Base-by-base conservation (phyloP, 2,329 filamentous ascomycete genomes). In the Bimuria novae-zelandiae region DNA sequence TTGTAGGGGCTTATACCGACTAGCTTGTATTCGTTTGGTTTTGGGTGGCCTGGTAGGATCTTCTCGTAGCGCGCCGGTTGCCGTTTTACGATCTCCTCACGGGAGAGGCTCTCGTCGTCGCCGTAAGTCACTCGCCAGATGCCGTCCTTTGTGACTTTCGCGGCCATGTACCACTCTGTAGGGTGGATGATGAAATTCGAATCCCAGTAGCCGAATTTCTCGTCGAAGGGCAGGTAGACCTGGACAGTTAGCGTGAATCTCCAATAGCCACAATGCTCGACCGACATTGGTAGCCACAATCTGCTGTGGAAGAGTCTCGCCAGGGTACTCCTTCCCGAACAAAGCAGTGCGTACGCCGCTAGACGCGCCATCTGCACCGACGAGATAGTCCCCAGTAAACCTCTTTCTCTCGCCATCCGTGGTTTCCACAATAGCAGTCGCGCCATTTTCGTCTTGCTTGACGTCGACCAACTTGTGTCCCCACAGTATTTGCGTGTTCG, bases 61-160 rank as follows among this genome's bases (percentile, higher is more conserved):
- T 76, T 67, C 54, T 81, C 77, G 62, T 82, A 88, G 53, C 83
- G 84, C 55, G 69, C 69, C 1, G 81, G 78, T 57, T 84, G 83
- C 5, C 84, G 77, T 22, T 75, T 75, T 23, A 77, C 68, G 49
- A 84, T 77, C 65, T 87, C 76, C 10, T 85, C 82, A 30, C 66
- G 72, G 0, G 77, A 79, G 11, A 87, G 75, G 1, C 79, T 80
- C 0, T 78, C 74, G 0, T 71, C 72, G 58, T 88, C 85, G 47
- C 83, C 84, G 60, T 88, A 88, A 0, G 84, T 84, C 30, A 88
- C 81, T 12, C 85, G 80, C 74, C 84, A 88, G 8, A 88, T 69
- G 0, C 83, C 83, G 49, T 86, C 83, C 2, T 71, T 73, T 1
- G 80, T 83, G 56, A 88, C 82, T 36, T 77, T 80, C 2, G 84